phyloP scores from a whole-genome alignment of 805 yeast species.

The Saccharomycopsis schoenii region DNA sequence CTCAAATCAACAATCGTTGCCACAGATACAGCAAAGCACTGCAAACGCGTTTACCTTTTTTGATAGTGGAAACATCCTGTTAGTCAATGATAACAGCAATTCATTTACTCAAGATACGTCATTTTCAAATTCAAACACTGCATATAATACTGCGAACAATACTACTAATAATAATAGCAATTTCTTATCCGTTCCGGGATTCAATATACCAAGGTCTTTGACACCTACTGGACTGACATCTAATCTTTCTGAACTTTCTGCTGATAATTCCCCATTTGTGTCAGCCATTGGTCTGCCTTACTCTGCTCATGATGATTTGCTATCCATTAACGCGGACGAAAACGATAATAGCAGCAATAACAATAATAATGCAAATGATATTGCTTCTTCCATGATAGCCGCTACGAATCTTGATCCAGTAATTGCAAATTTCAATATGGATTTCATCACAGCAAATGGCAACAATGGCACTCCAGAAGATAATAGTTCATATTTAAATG shows the following conservation, averaged over 20 bases:
- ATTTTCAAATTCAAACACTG: neutral
- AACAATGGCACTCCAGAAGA: neutral
- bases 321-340: slow-evolving; percentile 6
- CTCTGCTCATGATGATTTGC: slow-evolving; percentile 5
- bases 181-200: neutral
- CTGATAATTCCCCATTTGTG: slow-evolving; percentile 10
- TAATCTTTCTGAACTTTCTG: slow-evolving; percentile 12
- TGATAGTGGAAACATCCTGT: neutral
- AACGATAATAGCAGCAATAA: neutral
- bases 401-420: neutral
- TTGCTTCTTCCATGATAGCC: neutral
- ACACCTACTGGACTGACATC: slow-evolving; percentile 8
- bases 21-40: neutral
- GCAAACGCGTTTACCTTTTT: neutral
- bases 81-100: neutral
- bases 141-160: neutral
- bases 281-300: slow-evolving; percentile 13
- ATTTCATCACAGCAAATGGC: neutral
- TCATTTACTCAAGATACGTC: neutral
- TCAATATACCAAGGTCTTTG: neutral
- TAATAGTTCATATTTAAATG: neutral
- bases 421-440: neutral
- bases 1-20: neutral
- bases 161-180: neutral
- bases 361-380: neutral